A percentile compares a stretch with the other conserved stretches of the same genome.
Evolutionary conservation across 148 eudicot genomes (phyloP).

Genomic region (Fagopyrum tataricum): DNA sequence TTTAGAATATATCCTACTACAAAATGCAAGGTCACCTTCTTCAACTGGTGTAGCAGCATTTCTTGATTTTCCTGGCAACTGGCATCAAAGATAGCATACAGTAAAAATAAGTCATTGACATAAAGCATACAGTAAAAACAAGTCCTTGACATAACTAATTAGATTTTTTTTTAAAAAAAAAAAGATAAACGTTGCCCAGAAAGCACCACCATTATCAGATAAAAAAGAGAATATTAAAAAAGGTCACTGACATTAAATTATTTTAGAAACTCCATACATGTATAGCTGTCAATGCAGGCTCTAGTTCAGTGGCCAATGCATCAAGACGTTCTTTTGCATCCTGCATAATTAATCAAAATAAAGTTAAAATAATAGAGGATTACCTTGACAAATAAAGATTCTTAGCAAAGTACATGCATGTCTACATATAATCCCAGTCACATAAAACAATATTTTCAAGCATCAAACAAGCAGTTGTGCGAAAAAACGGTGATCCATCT

Average conservation of each 20-base stretch:
- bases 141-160: neutral
- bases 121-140: slow-evolving; percentile 10
- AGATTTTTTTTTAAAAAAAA: neutral
- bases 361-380: neutral
- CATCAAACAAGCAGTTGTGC: neutral
- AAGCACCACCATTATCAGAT: neutral
- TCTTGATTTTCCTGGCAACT: slow-evolving; percentile 67
- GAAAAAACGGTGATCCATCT: neutral
- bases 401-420: neutral
- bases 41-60: slow-evolving; percentile 53
- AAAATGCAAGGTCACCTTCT: slow-evolving; percentile 51
- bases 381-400: neutral
- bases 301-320: slow-evolving; percentile 92
- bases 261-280: slow-evolving; percentile 46
- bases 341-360: slow-evolving; percentile 31
- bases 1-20: neutral
- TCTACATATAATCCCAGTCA: neutral
- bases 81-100: slow-evolving; percentile 26
- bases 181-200: neutral
- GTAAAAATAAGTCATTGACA: neutral
- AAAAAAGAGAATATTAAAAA: neutral
- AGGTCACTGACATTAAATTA: slow-evolving; percentile 7
- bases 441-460: neutral
- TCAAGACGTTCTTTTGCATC: slow-evolving; percentile 97
- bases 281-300: slow-evolving; percentile 69